Base-by-base conservation (phyloP, 805 yeast genomes). In the Zygosaccharomyces pseudorouxii region DNA sequence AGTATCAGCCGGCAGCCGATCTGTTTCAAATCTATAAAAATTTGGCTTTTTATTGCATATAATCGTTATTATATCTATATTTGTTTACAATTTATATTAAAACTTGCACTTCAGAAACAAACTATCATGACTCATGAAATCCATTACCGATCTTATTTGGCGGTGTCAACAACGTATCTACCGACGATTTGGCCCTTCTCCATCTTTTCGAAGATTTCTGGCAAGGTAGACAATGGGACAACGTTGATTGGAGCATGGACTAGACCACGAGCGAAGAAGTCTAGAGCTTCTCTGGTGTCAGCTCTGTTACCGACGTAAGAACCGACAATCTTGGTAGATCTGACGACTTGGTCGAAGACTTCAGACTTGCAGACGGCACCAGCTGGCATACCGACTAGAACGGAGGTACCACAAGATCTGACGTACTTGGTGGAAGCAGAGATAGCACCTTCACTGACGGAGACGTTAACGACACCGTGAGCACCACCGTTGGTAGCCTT, bases 301-400 rank as follows among this genome's bases (percentile, higher is more conserved):
- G 85, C 84, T 72, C 95, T 83, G 80, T 86, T 86, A 61, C 95
- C 96, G 55, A 87, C 95, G 65, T 85, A 85, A 47, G 95, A 86
- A 59, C 93, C 95, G 68, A 75, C 80, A 65, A 87, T 82, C 63
- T 74, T 73, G 67, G 84, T 74, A 50, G 87, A 79, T 71, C 78
- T 84, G 58, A 84, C 82, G 52, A 87, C 95, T 45, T 85, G 80
- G 55, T 75, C 72, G 74, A 86, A 84, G 47, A 88, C 88, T 49
- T 80, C 77, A 35, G 89, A 80, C 57, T 76, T 74, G 62, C 81
- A 79, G 68, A 79, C 77, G 54, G 93, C 92, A 60, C 82, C 82
- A 23, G 89, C 86, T 60, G 95, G 95, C 61, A 88, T 73, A 61
- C 89, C 89, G 57, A 84, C 88, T 57, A 76, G 73, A 50, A 78